Base-by-base conservation (phyloP, 2,329 filamentous ascomycete species). In the Colletotrichum truncatum region DNA sequence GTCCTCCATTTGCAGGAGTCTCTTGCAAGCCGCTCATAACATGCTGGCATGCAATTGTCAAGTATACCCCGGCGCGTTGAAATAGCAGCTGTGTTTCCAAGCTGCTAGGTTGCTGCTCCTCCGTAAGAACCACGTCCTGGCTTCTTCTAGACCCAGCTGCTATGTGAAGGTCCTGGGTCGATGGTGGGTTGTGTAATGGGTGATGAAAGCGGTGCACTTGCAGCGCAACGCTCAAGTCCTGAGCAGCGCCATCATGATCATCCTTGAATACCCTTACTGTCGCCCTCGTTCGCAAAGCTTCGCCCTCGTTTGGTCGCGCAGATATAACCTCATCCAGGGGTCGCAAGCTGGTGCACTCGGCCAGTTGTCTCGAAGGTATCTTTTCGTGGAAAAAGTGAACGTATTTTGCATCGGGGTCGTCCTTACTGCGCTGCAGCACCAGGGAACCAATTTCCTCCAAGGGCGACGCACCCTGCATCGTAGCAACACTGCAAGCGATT, bases 381-480 rank as follows among this genome's bases (percentile, higher is more conserved):
- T 95, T 96, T 78, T 97, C 92, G 78, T 95, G 92, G 76, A 97
- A 97, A 79, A 95, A 96, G 74, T 96, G 91, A n/a, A 96, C 93
- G 74, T 96, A 96, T 76, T 91, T 91, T 26, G 92, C 93, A 72
- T 96, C 91, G 43, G 83, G 78, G 72, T 94, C 89, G 53, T 84
- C 75, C n/a, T 87, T 83, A 66, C 87, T 89, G 66, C 92, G 84
- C 74, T 92, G 88, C 67, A 96, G 78, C 30, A 97, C 93, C 67
- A 91, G 81, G 6, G 85, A 84, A 3, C 91, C 92, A 3, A 96
- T 90, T 64, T 93, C 91, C 71, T 96, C 92, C 11, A 97, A 80
- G 0, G 91, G 88, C 16, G 91, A 92, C 1, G 92, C 89, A 59
- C 89, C 89, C 78, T 95, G 92, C 92, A 95, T 96, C 0, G 90